A percentile compares a stretch with the other conserved stretches of the same genome.
Evolutionary conservation across 352 stramenopile species (phyloP).

Genomic region (Phytophthora europaea): DNA sequence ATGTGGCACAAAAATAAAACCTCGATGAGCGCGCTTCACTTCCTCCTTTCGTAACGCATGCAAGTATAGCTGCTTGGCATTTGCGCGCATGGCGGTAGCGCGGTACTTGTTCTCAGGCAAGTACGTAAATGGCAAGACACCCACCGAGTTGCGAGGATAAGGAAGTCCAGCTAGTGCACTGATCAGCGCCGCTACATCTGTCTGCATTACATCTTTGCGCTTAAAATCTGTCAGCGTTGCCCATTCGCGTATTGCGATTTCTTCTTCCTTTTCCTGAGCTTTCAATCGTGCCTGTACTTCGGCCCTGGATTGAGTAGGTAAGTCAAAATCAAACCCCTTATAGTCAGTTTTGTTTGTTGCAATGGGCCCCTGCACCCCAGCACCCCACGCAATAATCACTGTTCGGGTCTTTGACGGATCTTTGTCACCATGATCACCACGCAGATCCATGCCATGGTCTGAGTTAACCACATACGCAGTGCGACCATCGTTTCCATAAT

Average conservation of each 20-base stretch:
- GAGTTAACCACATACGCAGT: conserved; percentile 84
- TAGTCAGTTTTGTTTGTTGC: not conserved
- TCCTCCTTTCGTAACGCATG: conserved; percentile 72
- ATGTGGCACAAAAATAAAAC: conserved; percentile 70
- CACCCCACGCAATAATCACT: conserved; percentile 81
- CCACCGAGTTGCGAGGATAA: conserved; percentile 85
- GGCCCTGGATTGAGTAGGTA: conserved; percentile 68
- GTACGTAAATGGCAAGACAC: conserved; percentile 79
- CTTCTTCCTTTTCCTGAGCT: conserved; percentile 55
- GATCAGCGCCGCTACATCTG: conserved; percentile 79
- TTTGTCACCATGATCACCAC: conserved; percentile 77
- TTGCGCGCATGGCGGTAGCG: conserved; percentile 67
- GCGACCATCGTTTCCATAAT: conserved; percentile 68
- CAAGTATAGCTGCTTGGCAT: conserved; percentile 71
- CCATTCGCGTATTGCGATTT: conserved; percentile 53
- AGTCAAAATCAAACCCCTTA: conserved; percentile 58
- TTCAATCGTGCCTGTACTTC: conserved; percentile 61
- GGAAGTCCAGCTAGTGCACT: conserved; percentile 72
- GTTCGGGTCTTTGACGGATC: conserved; percentile 83
- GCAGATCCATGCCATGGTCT: conserved; percentile 88
- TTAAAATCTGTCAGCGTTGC: conserved; percentile 47
- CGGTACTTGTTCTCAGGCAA: conserved; percentile 67
- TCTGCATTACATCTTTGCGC: conserved; percentile 86
- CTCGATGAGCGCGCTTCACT: conserved; percentile 61
- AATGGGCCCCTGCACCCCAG: conserved; percentile 57